Conservation (phyloP, 805 yeast genomes). For the Yarrowia deformans region DNA sequence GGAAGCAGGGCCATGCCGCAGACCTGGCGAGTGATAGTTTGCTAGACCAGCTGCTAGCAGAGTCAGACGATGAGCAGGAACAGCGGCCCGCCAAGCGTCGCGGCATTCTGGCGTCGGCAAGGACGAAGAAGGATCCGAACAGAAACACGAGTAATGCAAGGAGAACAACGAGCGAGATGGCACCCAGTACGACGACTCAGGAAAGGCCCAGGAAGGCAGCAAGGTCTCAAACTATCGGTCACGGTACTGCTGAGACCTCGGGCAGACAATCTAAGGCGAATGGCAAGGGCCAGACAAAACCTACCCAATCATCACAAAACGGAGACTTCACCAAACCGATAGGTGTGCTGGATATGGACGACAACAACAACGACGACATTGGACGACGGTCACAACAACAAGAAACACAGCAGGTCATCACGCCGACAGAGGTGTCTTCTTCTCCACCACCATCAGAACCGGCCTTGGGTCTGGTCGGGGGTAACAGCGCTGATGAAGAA, state of each 20-base stretch:
- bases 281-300: neutral
- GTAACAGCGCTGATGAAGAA: slow-evolving; percentile 5
- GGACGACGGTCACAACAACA: neutral
- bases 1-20: slow-evolving; percentile 3
- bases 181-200: neutral
- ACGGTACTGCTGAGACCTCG: neutral
- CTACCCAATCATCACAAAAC: neutral
- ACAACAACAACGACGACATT: neutral
- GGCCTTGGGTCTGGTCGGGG: neutral
- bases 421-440: slow-evolving; percentile 27
- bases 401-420: slow-evolving; percentile 23
- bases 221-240: slow-evolving; percentile 14
- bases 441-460: slow-evolving; percentile 8
- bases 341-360: slow-evolving; percentile 20
- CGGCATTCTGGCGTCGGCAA: slow-evolving; percentile 15
- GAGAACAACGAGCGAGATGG: slow-evolving; percentile 7
- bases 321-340: slow-evolving; percentile 10
- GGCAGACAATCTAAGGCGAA: neutral
- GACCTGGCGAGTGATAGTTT: slow-evolving; percentile 35
- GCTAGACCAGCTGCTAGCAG: slow-evolving; percentile 33
- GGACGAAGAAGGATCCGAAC: slow-evolving; percentile 9
- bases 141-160: neutral
- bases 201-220: slow-evolving; percentile 21
- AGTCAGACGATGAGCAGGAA: slow-evolving; percentile 19
- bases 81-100: slow-evolving; percentile 20